Percentiles rank a stretch among this genome's conserved stretches.
These are phyloP conservation scores for Murraya paniculata DNA, from an alignment of 345 rosid genomes.

Conservation along the genomic window DNA sequence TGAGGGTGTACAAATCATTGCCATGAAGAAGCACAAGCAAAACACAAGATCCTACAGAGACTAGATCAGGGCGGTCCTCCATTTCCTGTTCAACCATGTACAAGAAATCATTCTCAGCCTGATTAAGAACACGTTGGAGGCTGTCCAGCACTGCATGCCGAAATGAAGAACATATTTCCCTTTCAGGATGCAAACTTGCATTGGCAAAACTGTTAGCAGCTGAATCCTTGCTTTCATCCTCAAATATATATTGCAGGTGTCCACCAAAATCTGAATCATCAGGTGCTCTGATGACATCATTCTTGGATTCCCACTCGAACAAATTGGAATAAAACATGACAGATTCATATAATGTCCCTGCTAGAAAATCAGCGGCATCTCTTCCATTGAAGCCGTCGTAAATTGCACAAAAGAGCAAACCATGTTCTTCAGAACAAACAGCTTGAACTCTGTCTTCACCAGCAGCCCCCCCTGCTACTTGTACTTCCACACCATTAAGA, in stretches of 20 bases:
- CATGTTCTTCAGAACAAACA: slow-evolving; percentile 95
- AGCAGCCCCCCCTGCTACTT: slow-evolving; percentile 98
- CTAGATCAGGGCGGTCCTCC: slow-evolving; percentile 96
- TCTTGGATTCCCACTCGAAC: slow-evolving; percentile 57
- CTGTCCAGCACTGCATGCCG: slow-evolving; percentile 69
- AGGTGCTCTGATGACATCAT: slow-evolving; percentile 23
- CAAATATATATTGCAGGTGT: slow-evolving; percentile 23
- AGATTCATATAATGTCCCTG: slow-evolving; percentile 84
- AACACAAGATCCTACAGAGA: slow-evolving; percentile 93
- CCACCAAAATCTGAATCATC: slow-evolving; percentile 23
- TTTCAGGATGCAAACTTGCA: slow-evolving; percentile 12
- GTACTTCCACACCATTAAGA: slow-evolving; percentile 71
- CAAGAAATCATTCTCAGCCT: slow-evolving; percentile 85
- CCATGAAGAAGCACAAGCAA: slow-evolving; percentile 80
- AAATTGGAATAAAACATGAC: slow-evolving; percentile 52
- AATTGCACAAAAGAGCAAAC: slow-evolving; percentile 87
- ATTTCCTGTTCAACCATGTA: slow-evolving; percentile 97
- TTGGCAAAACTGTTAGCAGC: slow-evolving; percentile 5
- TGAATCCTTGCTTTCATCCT: slow-evolving; percentile 20
- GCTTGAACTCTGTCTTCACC: slow-evolving; percentile 99
- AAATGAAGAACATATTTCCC: slow-evolving; percentile 39
- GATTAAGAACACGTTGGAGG: slow-evolving; percentile 69
- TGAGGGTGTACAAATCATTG: slow-evolving; percentile 67
- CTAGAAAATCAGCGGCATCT: slow-evolving; percentile 98
- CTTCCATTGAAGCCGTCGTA: slow-evolving; percentile 97